These are phyloP conservation scores for Emmonsiellopsis sp. DNA, from an alignment of 2,329 filamentous ascomycete species.

Conservation along the genomic window DNA sequence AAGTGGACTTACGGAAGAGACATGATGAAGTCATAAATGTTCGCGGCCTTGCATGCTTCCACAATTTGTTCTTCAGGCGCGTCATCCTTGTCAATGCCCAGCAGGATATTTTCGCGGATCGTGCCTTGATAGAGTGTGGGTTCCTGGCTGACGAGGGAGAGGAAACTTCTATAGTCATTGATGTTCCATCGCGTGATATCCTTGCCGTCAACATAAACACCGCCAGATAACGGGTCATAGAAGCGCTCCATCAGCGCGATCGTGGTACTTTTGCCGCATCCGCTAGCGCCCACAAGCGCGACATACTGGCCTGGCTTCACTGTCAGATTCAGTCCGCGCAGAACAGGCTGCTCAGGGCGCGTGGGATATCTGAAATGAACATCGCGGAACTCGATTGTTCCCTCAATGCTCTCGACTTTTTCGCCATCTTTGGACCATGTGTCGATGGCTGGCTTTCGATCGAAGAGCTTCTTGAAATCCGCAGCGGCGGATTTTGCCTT, in stretches of 20 bases:
- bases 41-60: slow-evolving; percentile 76
- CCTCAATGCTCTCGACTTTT: slow-evolving; percentile 54
- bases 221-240: slow-evolving; percentile 77
- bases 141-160: slow-evolving; percentile 88
- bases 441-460: slow-evolving; percentile 72
- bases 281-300: slow-evolving; percentile 86
- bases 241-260: slow-evolving; percentile 89
- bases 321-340: slow-evolving; percentile 63
- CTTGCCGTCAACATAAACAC: slow-evolving; percentile 70
- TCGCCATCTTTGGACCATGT: slow-evolving; percentile 66
- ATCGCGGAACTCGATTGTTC: slow-evolving; percentile 77
- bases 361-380: slow-evolving; percentile 94
- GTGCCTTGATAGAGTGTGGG: slow-evolving; percentile 91
- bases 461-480: slow-evolving; percentile 73
- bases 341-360: slow-evolving; percentile 80
- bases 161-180: slow-evolving; percentile 71
- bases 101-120: slow-evolving; percentile 79
- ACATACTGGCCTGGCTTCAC: slow-evolving; percentile 39
- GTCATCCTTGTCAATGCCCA: slow-evolving; percentile 59
- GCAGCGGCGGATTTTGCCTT: slow-evolving; percentile 80
- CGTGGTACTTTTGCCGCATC: slow-evolving; percentile 89
- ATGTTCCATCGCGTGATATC: slow-evolving; percentile 75
- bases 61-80: slow-evolving; percentile 64
- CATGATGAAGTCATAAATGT: slow-evolving; percentile 82
- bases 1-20: slow-evolving; percentile 54